phyloP scores from a whole-genome alignment of 495 filamentous ascomycete species.

The Daldinia loculata region DNA sequence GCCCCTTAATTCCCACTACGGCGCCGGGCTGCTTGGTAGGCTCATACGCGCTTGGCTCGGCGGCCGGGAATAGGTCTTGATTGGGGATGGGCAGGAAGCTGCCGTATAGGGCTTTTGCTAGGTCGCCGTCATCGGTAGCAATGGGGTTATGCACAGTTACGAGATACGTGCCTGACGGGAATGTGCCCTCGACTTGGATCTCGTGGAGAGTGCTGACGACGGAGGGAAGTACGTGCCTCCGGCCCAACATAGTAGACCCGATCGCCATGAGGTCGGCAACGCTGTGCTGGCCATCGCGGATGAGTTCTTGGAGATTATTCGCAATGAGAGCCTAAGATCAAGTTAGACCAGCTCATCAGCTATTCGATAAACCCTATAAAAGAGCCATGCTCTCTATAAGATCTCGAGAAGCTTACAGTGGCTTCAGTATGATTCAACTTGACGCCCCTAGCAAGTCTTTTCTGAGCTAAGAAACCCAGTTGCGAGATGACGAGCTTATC shows the following conservation, averaged over 20 bases:
- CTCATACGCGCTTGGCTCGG: constrained; percentile 67
- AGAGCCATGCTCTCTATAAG: not conserved
- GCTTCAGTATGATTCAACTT: constrained; percentile 93
- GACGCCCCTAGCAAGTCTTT: constrained; percentile 86
- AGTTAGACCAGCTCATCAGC: not conserved
- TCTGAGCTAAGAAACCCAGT: constrained; percentile 86
- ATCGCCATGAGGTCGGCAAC: constrained; percentile 94
- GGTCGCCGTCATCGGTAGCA: constrained; percentile 84
- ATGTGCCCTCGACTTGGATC: constrained; percentile 95
- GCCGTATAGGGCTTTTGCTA: constrained; percentile 87
- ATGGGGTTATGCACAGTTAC: constrained; percentile 95
- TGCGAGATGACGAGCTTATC: constrained; percentile 97
- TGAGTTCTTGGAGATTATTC: constrained; percentile 90
- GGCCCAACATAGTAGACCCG: constrained; percentile 91
- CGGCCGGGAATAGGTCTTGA: constrained; percentile 68
- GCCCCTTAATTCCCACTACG: constrained; percentile 73
- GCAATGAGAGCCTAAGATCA: constrained; percentile 82
- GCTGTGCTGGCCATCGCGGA: constrained; percentile 93
- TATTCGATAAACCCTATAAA: not conserved
- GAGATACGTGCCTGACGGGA: constrained; percentile 88
- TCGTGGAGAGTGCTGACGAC: constrained; percentile 79
- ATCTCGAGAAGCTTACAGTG: constrained; percentile 64
- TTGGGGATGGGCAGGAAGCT: constrained; percentile 87
- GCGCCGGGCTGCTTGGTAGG: constrained; percentile 78
- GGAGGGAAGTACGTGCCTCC: constrained; percentile 88